These are phyloP conservation scores for Sambucus nigra DNA, from an alignment of 129 eudicot species.

Conservation along the genomic window DNA sequence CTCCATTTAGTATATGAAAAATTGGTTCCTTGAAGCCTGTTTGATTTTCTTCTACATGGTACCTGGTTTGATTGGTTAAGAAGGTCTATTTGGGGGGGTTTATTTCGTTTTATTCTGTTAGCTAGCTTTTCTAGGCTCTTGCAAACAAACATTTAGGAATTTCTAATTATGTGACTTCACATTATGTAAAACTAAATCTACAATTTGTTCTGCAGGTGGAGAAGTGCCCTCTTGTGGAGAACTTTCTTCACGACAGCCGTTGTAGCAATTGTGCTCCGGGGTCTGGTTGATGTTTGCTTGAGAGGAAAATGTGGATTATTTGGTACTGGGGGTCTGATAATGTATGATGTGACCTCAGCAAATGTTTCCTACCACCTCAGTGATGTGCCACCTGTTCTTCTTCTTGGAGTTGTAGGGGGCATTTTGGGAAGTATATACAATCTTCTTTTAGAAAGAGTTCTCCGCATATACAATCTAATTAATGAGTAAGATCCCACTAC, in stretches of 20 bases:
- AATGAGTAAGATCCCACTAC: constrained; percentile 48
- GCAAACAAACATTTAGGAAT: background rate
- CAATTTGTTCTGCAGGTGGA: constrained; percentile 64
- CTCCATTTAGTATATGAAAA: background rate
- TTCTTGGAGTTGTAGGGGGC: constrained; percentile 81
- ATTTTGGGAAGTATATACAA: constrained; percentile 69
- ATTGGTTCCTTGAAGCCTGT: no score
- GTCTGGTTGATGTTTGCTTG: constrained; percentile 68
- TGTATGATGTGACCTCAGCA: constrained; percentile 68
- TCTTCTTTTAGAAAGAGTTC: constrained; percentile 49
- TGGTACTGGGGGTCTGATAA: constrained; percentile 94
- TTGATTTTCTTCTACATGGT: no score
- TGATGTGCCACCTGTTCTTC: constrained; percentile 35
- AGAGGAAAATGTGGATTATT: constrained; percentile 90
- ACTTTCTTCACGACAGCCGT: constrained; percentile 78
- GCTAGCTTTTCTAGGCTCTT: background rate
- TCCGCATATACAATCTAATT: constrained; percentile 55
- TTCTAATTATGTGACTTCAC: background rate
- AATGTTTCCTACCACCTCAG: constrained; percentile 51
- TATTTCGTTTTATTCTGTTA: background rate
- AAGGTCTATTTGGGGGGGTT: background rate
- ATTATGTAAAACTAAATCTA: background rate
- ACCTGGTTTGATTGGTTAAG: no score
- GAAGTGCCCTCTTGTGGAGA: constrained; percentile 98
- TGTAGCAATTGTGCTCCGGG: constrained; percentile 84